A percentile compares a stretch with the other conserved stretches of the same genome.
Evolutionary conservation across 1,284 basidiomycete species (phyloP).

Genomic region (Fomitopsis pinicola): DNA sequence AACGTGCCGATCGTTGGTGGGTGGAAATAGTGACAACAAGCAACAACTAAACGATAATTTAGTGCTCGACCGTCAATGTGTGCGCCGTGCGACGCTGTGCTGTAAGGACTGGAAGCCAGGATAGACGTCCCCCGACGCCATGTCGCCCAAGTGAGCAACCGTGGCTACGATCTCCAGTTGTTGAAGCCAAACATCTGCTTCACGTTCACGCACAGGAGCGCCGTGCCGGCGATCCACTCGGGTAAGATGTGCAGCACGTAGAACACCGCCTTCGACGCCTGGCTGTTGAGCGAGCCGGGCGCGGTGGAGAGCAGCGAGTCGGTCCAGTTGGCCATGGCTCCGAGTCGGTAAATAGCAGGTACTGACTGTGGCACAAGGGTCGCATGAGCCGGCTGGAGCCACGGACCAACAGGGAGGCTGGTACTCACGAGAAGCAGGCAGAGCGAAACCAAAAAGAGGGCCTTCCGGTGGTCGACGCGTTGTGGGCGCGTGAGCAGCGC

Average conservation of each 20-base stretch:
- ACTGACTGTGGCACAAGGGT: constrained; percentile 11
- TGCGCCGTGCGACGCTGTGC: no score
- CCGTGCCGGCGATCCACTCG: constrained; percentile 33
- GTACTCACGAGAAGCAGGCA: constrained; percentile 13
- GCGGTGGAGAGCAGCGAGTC: constrained; percentile 29
- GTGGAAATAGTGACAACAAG: no score
- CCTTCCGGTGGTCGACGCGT: constrained; percentile 7
- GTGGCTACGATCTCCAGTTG: constrained; percentile 7
- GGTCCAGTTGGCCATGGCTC: constrained; percentile 33
- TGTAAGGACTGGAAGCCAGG: no score
- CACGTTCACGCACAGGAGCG: constrained; percentile 32
- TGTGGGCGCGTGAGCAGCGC: constrained; percentile 1
- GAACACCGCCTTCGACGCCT: constrained; percentile 34
- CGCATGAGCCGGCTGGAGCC: neutral
- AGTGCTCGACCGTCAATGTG: no score
- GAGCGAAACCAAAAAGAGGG: constrained; percentile 4
- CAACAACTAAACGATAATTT: no score
- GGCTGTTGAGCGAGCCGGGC: constrained; percentile 33
- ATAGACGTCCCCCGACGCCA: neutral
- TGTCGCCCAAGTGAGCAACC: constrained; percentile 21
- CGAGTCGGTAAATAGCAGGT: constrained; percentile 36
- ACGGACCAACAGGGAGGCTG: neutral
- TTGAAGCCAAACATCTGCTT: constrained; percentile 29
- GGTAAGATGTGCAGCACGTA: constrained; percentile 41
- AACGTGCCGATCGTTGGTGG: no score